phyloP scores from a whole-genome alignment of 495 filamentous ascomycete species.

The Tirmania nivea region DNA sequence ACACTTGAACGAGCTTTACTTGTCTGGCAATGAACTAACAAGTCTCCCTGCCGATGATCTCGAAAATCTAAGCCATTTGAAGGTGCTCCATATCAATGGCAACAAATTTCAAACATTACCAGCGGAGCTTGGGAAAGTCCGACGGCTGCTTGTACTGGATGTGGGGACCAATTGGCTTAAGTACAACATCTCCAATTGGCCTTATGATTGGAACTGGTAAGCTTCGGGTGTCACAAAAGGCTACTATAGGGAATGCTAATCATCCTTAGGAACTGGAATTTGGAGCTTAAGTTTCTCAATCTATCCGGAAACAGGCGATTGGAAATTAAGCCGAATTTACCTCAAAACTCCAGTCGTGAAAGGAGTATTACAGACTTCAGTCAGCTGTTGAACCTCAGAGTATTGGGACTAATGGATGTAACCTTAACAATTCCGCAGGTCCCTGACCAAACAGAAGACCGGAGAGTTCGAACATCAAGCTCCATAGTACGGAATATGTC shows the following conservation, averaged over 20 bases:
- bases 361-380: constrained; percentile 82
- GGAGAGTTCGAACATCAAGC: constrained; percentile 85
- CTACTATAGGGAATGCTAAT: neutral
- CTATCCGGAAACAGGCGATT: constrained; percentile 91
- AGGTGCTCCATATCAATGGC: constrained; percentile 81
- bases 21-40: constrained; percentile 87
- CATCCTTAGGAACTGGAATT: constrained; percentile 51
- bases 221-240: neutral
- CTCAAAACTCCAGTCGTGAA: constrained; percentile 29
- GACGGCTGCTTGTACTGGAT: constrained; percentile 74
- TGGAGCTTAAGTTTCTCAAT: constrained; percentile 83
- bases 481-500: constrained; percentile 58
- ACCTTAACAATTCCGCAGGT: constrained; percentile 81
- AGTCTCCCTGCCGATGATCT: constrained; percentile 84
- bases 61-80: constrained; percentile 64
- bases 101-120: constrained; percentile 96
- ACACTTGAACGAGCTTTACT: constrained; percentile 70
- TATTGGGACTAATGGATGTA: constrained; percentile 94
- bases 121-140: constrained; percentile 83
- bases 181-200: constrained; percentile 98
- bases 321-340: constrained; percentile 77
- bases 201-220: constrained; percentile 97
- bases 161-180: constrained; percentile 92
- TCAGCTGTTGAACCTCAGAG: constrained; percentile 59
- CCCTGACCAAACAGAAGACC: constrained; percentile 85